Evolutionary conservation across 495 filamentous ascomycete species (phyloP).

Genomic region (Trichoderma reesei): DNA sequence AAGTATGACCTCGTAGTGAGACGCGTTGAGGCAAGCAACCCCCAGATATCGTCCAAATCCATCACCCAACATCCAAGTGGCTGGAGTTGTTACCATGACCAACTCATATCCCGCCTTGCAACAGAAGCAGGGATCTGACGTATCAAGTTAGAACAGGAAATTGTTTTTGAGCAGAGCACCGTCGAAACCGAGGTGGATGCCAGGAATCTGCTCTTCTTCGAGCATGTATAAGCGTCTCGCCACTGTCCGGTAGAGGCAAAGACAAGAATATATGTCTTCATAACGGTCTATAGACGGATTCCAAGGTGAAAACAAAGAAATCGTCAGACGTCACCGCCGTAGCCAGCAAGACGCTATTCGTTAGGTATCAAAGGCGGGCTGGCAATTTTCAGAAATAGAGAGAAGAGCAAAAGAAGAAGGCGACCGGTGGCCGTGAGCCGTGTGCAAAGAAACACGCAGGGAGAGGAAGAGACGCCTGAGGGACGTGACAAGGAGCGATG

Average conservation of each 20-base stretch:
- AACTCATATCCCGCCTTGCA: neutral
- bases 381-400: neutral
- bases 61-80: neutral
- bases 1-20: neutral
- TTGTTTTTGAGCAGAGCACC: neutral
- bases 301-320: neutral
- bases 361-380: constrained; percentile 4
- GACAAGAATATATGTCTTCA: no score
- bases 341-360: neutral
- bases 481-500: neutral
- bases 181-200: neutral
- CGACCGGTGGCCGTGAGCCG: constrained; percentile 11
- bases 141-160: neutral
- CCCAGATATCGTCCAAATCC: neutral
- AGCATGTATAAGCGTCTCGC: neutral
- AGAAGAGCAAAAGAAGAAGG: neutral
- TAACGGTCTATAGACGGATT: neutral
- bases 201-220: neutral
- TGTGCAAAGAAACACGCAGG: constrained; percentile 11
- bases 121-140: neutral
- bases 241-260: neutral
- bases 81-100: neutral
- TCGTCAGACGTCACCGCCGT: neutral
- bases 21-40: neutral
- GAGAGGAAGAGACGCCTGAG: constrained; percentile 10